Conservation (phyloP, 2,329 filamentous ascomycete species). For the Cercospora beticola region DNA sequence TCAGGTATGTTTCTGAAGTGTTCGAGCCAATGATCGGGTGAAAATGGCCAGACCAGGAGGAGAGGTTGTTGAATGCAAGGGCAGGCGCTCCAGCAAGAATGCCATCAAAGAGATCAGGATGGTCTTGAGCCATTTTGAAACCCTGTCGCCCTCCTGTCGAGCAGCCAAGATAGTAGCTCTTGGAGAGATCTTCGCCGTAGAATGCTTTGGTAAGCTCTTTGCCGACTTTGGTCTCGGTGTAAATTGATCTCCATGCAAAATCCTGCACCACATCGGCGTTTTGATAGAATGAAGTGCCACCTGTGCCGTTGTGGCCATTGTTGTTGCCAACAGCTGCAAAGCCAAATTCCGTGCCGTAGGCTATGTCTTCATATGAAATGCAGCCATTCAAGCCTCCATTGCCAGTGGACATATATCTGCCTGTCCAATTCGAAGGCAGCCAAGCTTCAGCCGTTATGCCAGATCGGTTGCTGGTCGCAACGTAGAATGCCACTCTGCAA, state of each 20-base stretch:
- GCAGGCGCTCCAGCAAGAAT: constrained; percentile 48
- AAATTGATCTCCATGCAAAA: constrained; percentile 44
- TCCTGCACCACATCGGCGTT: constrained; percentile 50
- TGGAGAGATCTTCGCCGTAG: constrained; percentile 42
- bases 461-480: constrained; percentile 42
- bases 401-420: constrained; percentile 39
- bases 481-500: constrained; percentile 44
- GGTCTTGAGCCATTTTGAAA: constrained; percentile 46
- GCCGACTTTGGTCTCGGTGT: constrained; percentile 34
- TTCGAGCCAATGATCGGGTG: constrained; percentile 41
- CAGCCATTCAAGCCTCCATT: constrained; percentile 47
- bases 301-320: constrained; percentile 46
- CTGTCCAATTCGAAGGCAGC: constrained; percentile 46
- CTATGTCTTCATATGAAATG: constrained; percentile 39
- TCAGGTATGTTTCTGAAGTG: constrained; percentile 42
- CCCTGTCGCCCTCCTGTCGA: constrained; percentile 50
- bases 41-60: constrained; percentile 45
- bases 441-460: constrained; percentile 48
- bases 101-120: constrained; percentile 49
- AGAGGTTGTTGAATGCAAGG: constrained; percentile 44
- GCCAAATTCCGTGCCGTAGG: constrained; percentile 41
- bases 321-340: constrained; percentile 45
- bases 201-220: constrained; percentile 37
- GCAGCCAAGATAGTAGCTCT: constrained; percentile 50
- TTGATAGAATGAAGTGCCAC: constrained; percentile 49